Percentiles rank a stretch among this genome's conserved stretches.
These are phyloP conservation scores for Schizonepeta tenuifolia DNA, from an alignment of 257 asterid species.

Conservation along the genomic window DNA sequence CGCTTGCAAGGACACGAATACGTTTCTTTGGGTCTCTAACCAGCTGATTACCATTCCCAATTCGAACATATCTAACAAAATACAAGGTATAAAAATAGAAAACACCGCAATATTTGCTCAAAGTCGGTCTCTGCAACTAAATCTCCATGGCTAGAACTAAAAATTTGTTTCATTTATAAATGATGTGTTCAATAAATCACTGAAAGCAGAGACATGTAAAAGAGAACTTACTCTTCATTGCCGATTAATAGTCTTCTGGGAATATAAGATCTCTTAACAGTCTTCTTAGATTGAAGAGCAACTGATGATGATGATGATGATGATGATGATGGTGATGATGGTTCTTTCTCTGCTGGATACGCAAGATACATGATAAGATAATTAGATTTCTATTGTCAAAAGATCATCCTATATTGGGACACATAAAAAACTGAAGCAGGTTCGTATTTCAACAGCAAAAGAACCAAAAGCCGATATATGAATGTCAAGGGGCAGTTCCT, in stretches of 20 bases:
- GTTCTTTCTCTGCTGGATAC: slow-evolving; percentile 56
- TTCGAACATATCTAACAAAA: slow-evolving; percentile 73
- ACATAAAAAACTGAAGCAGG: slow-evolving; percentile 4
- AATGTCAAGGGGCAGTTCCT: not conserved
- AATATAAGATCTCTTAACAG: slow-evolving; percentile 56
- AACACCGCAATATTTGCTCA: slow-evolving; percentile 10
- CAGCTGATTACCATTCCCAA: slow-evolving; percentile 91
- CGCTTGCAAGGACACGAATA: slow-evolving; percentile 79
- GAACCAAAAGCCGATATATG: not conserved
- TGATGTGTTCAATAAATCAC: slow-evolving; percentile 21
- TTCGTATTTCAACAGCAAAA: not conserved
- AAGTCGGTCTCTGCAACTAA: not conserved
- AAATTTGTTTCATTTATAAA: not conserved
- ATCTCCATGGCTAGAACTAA: slow-evolving; percentile 15
- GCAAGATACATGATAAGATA: slow-evolving; percentile 32
- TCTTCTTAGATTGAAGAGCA: slow-evolving; percentile 48
- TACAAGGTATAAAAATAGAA: slow-evolving; percentile 27
- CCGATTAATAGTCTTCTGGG: slow-evolving; percentile 85
- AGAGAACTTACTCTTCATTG: slow-evolving; percentile 79
- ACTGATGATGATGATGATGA: slow-evolving; percentile 42
- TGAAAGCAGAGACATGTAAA: slow-evolving; percentile 24
- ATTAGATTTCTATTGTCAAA: slow-evolving; percentile 23
- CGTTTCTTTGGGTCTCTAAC: slow-evolving; percentile 95
- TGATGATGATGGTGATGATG: slow-evolving; percentile 46
- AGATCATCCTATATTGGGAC: not conserved